Percentiles rank a stretch among this genome's conserved stretches.
Conservation (phyloP, 2,329 filamentous ascomycete species). For the Aspergillus japonicus region DNA sequence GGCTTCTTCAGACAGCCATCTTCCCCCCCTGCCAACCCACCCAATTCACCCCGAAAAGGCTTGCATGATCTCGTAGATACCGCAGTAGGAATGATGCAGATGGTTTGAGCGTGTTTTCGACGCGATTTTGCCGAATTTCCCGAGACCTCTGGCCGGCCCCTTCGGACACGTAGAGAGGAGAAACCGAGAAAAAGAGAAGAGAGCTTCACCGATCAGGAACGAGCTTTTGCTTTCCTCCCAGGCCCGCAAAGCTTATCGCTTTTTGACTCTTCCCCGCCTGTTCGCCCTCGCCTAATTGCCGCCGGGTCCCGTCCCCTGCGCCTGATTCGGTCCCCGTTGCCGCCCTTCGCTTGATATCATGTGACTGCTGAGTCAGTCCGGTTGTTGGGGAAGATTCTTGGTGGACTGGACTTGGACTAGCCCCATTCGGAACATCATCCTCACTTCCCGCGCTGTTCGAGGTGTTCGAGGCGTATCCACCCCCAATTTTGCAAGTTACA, state of each 20-base stretch:
- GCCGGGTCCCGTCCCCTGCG: background rate
- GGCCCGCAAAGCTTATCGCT: constrained; percentile 34
- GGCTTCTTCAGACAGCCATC: background rate
- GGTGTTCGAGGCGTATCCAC: no score
- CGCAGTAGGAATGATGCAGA: background rate
- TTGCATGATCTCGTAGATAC: background rate
- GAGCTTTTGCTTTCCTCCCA: constrained; percentile 4
- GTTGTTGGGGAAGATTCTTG: background rate
- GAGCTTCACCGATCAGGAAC: background rate
- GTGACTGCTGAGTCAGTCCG: constrained; percentile 22
- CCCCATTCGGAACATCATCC: background rate
- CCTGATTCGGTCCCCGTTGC: constrained; percentile 16
- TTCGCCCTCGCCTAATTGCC: constrained; percentile 16
- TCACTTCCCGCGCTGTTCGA: no score
- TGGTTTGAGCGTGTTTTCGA: background rate
- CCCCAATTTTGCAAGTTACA: no score
- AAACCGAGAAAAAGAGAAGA: background rate
- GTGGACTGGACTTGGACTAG: background rate
- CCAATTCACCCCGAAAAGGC: background rate
- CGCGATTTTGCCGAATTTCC: background rate
- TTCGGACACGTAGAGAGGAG: background rate
- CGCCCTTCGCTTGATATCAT: constrained; percentile 22
- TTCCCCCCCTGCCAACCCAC: background rate
- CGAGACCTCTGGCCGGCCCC: background rate
- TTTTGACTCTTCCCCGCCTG: constrained; percentile 31